Conservation (phyloP, 139 green algal genomes). For the Volvox reticuliferus region DNA sequence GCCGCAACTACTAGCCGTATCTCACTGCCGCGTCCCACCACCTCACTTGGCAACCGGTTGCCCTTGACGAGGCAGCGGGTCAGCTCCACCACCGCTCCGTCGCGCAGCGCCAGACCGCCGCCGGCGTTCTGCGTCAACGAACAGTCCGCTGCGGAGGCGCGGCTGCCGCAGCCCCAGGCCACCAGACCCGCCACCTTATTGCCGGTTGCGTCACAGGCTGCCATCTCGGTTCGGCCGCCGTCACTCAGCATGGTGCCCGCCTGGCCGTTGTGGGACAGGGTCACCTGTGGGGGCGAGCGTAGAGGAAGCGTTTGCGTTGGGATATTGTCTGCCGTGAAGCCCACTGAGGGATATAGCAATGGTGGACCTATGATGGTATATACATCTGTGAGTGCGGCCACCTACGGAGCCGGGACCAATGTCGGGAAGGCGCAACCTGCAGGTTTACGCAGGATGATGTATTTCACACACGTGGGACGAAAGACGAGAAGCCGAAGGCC, state of each 20-base stretch:
- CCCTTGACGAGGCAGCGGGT: neutral
- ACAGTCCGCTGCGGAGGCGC: neutral
- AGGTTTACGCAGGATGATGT: too few species aligned
- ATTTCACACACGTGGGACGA: too few species aligned
- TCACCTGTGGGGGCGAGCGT: neutral
- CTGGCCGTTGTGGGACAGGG: conserved; percentile 31
- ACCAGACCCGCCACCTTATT: conserved; percentile 25
- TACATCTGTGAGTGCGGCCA: too few species aligned
- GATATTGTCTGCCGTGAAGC: too few species aligned
- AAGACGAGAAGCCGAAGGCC: too few species aligned
- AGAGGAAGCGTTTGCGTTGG: too few species aligned
- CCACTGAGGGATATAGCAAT: too few species aligned
- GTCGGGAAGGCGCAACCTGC: too few species aligned
- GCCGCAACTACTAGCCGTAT: neutral
- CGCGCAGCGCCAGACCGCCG: neutral
- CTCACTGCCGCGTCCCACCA: neutral
- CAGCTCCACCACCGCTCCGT: neutral
- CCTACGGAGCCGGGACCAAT: too few species aligned
- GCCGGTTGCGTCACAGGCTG: neutral
- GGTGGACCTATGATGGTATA: too few species aligned
- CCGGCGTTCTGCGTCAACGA: neutral
- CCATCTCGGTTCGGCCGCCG: neutral
- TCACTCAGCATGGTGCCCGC: neutral
- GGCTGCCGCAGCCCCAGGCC: neutral
- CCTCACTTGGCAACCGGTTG: conserved; percentile 2